Conservation (phyloP, 139 green algal genomes). For the Chlorella ohadii region DNA sequence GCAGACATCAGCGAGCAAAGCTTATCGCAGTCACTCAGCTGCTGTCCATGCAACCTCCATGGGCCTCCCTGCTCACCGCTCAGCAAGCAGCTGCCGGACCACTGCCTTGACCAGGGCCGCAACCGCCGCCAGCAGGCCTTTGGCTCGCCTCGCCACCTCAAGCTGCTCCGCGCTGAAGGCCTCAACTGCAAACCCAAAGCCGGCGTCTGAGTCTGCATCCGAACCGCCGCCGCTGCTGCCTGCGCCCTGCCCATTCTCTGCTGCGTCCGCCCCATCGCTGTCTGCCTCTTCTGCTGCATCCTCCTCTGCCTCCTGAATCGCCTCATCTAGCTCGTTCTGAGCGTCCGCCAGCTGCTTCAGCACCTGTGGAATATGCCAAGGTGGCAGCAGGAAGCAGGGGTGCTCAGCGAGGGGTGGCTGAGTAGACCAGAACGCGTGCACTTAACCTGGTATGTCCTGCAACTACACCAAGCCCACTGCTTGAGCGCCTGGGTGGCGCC, state of each 20-base stretch:
- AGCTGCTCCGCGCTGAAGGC: neutral
- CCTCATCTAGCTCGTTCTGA: neutral
- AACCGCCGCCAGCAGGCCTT: neutral
- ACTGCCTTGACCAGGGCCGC: neutral
- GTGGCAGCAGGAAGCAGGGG: neutral
- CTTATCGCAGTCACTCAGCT: too few species aligned
- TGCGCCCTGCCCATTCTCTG: too few species aligned
- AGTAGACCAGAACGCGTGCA: too few species aligned
- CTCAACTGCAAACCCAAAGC: conserved; percentile 2
- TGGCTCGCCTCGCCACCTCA: neutral
- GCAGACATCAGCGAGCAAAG: too few species aligned
- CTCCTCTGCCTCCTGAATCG: neutral
- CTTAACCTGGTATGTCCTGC: too few species aligned
- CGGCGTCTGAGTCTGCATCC: neutral
- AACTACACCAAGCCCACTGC: too few species aligned
- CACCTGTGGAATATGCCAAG: neutral
- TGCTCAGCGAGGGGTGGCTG: too few species aligned
- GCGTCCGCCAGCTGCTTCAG: conserved; percentile 34
- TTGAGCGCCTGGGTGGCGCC: too few species aligned
- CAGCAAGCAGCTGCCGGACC: conserved; percentile 10
- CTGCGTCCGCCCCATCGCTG: neutral
- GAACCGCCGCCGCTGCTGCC: neutral
- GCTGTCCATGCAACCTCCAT: neutral
- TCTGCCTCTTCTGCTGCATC: neutral
- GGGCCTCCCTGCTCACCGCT: neutral